These are phyloP conservation scores for Cairneyella variabilis DNA, from an alignment of 495 filamentous ascomycete genomes.

Conservation along the genomic window DNA sequence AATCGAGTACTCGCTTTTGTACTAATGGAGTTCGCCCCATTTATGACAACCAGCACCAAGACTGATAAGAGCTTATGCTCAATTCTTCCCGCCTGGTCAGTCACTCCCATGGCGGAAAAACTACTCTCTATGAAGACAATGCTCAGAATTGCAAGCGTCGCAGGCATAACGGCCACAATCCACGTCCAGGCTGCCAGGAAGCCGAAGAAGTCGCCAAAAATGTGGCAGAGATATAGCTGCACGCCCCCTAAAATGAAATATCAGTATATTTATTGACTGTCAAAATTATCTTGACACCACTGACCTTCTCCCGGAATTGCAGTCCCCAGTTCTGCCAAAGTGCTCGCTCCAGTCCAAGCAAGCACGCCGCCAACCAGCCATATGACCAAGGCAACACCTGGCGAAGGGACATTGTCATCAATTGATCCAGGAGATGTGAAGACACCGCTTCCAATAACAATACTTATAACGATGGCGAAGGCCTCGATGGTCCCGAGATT, in stretches of 20 bases:
- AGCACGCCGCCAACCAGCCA: conserved; percentile 50
- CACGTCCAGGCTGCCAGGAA: conserved; percentile 55
- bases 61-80: conserved; percentile 47
- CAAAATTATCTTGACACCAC: conserved; percentile 9
- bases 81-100: conserved; percentile 35
- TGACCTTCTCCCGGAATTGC: conserved; percentile 45
- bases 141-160: conserved; percentile 51
- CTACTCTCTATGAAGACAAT: conserved; percentile 57
- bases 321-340: conserved; percentile 51
- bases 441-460: conserved; percentile 52
- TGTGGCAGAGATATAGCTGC: conserved; percentile 51
- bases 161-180: conserved; percentile 55
- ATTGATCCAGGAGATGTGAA: conserved; percentile 55
- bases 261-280: background rate
- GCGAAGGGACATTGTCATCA: conserved; percentile 52
- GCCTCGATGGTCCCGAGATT: conserved; percentile 32
- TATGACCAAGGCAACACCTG: conserved; percentile 44
- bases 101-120: conserved; percentile 42
- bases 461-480: conserved; percentile 51
- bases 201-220: conserved; percentile 51
- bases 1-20: conserved; percentile 50
- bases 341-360: conserved; percentile 53
- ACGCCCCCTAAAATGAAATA: conserved; percentile 36
- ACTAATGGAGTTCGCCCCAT: conserved; percentile 50
- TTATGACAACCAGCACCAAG: conserved; percentile 39